Evolutionary conservation across 352 stramenopile species (phyloP), one percentile per base, ranked within the genome.

Genomic region (Phytophthora chlamydospora): DNA sequence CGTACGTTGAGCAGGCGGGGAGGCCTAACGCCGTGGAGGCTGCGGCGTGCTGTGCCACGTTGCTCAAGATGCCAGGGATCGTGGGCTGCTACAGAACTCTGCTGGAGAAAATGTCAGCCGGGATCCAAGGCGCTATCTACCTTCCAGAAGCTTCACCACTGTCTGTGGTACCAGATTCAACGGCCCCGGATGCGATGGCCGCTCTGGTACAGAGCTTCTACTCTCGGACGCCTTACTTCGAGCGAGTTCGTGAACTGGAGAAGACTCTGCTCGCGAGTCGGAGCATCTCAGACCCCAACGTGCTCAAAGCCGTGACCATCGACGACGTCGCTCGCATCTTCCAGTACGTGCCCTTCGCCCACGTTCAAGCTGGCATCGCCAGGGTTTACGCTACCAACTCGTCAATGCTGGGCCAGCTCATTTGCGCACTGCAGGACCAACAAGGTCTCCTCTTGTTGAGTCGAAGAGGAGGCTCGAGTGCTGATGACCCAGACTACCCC

Each of bases 41-140:
- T 32, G 85, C 85, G 1, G 83, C 81, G 1, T 93, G 83, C 46
- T 91, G 84, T 53, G 85, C 85, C 8, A 91, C 81, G 24, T 66
- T 94, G 35, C 57, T 89, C 16, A 91, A 93, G 43, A 90, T 94
- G 68, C 83, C 85, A 12, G 85, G 85, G 0, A 85, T 94, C 27
- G 74, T 94, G 12, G 82, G 81, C 1, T 90, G 77, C 49, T 94
- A 93, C 50, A 65, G 32, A 17, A 78, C 76, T 7, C 46, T 94
- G 52, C 68, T 94, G 19, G 69, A 90, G 32, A 93, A 94, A 49
- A 58, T 94, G 40, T 76, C 78, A 0, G 33, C 69, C 0, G 82
- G 83, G 2, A 73, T 94, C 3, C 58, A 82, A 36, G 80, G 73
- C 8, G 78, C 80, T 0, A 80, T 92, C 41, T 94, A 90, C 47